Evolutionary conservation across 1,284 basidiomycete genomes (phyloP), one percentile per base, ranked within the genome.

Genomic region (Kwoniella shivajii): DNA sequence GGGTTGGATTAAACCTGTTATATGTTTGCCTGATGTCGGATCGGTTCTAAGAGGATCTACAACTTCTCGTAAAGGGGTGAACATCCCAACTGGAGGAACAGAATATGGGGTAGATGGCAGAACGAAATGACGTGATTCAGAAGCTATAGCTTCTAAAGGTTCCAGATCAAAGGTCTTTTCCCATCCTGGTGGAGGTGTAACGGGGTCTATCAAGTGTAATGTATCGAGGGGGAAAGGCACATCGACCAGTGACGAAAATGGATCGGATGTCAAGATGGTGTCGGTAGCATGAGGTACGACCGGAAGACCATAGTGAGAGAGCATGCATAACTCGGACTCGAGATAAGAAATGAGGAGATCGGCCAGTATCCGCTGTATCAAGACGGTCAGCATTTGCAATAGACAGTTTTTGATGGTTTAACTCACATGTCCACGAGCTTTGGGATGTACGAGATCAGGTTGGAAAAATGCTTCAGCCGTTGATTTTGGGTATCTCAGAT

Each of bases 271-370:
- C 1, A 71, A 63, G 16, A 78, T 64, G 0, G 74, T 77, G 13
- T 66, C 54, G 4, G 56, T 48, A 5, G 48, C 13, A 0, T 62
- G 24, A 7, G 65, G 72, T 10, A 61, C 56, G 22, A 58, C 41
- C 0, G 74, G 75, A 10, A 76, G 54, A 13, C 76, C 75, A 43
- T 67, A 72, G 2, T 59, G 60, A 2, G 63, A 49, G 16, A 79
- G 66, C 34, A 70, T 65, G 57, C 78, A 79, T 18, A 78, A 62
- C 58, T 79, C 73, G 18, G 68, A 69, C 56, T 80, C 77, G 39
- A 79, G 68, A 61, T 76, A 78, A 3, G 72, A 58, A 11, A 75
- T 69, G 3, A 78, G 57, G 2, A 79, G 57, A 51, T 80, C 78
- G 2, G 74, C 72, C 33, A 79, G 64, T 13, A 78, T 54, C 18